Evolutionary conservation across 805 yeast species (phyloP), one percentile per base, ranked within the genome.

Genomic region (Wickerhamomyces pijperi): DNA sequence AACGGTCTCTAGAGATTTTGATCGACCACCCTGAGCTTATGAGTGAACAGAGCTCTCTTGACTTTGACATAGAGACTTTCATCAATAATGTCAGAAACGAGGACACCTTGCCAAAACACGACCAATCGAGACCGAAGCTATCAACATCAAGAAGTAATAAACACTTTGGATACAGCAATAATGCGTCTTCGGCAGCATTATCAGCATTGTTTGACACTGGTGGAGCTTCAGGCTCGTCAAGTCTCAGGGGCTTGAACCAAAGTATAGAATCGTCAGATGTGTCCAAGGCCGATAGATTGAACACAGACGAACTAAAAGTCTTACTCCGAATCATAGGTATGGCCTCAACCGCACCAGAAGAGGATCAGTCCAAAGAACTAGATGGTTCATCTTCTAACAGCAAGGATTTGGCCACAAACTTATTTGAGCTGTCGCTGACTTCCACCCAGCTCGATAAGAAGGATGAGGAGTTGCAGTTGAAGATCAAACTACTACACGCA

Each of bases 1-100:
- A 78, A 52, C 62, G 92, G 47, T 81, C 94, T 5, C 59, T 85
- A 39, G 86, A 84, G 54, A 80, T 84, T 33, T 60, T 85, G 32
- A 63, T 78, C 38, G 56, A 53, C 34, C 46, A 54, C 31, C 55
- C 56, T 12, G 56, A 51, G 28, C 37, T 54, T 35, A 31, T 47
- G n/a, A 25, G 38, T 20, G 36, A 42, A 15, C 42, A 41, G 18
- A 36, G 37, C 15, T 20, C 33, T 7, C 18, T 48, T 3, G 6
- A 52, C 19, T 40, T 54, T 3, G 54, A 54, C 34, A 51, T 54
- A n/a, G 56, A 49, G 31, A 43, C 38, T 20, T 54, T 54, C 19
- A 54, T 54, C 21, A 43, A 42, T 15, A 48, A 50, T 23, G 41
- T 53, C 29, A 50, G 47, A 12, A 36, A 31, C 18, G 55, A 53